A percentile compares a stretch with the other conserved stretches of the same genome.
phyloP scores from a whole-genome alignment of 1,284 basidiomycete species.

The Malassezia restricta region DNA sequence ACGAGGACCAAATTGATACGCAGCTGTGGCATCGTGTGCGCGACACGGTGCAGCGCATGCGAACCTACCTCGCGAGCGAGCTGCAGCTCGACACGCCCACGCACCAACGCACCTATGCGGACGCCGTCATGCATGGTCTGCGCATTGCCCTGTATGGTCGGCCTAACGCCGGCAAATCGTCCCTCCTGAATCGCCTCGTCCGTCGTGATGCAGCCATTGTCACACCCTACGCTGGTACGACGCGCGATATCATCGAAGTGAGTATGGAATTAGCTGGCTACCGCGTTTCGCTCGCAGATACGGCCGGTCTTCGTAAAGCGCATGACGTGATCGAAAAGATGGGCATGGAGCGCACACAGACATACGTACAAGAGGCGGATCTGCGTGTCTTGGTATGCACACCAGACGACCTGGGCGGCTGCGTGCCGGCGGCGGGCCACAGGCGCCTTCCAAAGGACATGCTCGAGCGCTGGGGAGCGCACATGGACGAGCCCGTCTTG shows the following conservation, averaged over 20 bases:
- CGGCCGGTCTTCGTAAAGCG: conserved; percentile 61
- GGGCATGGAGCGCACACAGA: conserved; percentile 60
- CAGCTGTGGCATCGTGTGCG: conserved; percentile 52
- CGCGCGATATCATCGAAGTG: conserved; percentile 68
- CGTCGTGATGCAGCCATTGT: conserved; percentile 78
- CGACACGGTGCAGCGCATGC: not conserved
- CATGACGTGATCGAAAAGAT: conserved; percentile 65
- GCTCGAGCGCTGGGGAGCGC: not conserved
- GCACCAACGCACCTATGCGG: conserved; percentile 52
- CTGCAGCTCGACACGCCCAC: conserved; percentile 1
- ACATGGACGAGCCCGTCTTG: conserved; percentile 33
- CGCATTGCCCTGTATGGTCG: conserved; percentile 74
- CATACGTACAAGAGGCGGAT: conserved; percentile 58
- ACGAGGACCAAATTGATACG: conserved; percentile 72
- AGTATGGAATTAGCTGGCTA: conserved; percentile 68
- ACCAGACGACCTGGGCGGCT: conserved; percentile 49
- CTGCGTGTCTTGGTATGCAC: conserved; percentile 66
- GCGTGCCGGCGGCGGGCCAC: conserved; percentile 17
- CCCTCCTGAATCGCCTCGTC: conserved; percentile 66
- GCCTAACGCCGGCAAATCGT: conserved; percentile 79
- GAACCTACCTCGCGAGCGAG: conserved; percentile 2
- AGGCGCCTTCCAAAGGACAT: not conserved
- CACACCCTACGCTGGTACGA: conserved; percentile 71
- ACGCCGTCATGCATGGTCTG: conserved; percentile 66
- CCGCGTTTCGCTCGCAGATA: conserved; percentile 67